A percentile compares a stretch with the other conserved stretches of the same genome.
phyloP scores from a whole-genome alignment of 108 stramenopile genomes.

The Seminavis robusta region DNA sequence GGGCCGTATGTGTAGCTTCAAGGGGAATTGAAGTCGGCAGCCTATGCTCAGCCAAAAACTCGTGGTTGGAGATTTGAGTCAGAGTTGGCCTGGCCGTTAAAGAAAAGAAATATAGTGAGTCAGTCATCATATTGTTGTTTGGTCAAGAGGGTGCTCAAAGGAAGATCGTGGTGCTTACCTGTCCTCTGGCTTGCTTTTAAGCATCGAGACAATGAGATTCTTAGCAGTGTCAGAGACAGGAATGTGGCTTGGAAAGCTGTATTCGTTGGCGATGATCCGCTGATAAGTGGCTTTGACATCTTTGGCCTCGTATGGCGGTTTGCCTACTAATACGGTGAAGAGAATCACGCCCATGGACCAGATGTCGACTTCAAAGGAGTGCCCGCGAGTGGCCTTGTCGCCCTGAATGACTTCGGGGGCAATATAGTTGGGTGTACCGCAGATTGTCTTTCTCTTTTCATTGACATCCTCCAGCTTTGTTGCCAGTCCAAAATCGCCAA shows the following conservation, averaged over 20 bases:
- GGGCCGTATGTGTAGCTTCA: slow-evolving; percentile 46
- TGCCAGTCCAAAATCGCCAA: slow-evolving; percentile 98
- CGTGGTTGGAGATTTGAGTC: slow-evolving; percentile 64
- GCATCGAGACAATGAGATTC: slow-evolving; percentile 82
- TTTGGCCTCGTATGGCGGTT: slow-evolving; percentile 96
- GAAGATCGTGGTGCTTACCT: slow-evolving; percentile 32
- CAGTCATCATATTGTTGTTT: no score
- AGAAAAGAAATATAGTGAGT: no score
- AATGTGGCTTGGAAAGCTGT: slow-evolving; percentile 81
- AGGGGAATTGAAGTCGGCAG: slow-evolving; percentile 68
- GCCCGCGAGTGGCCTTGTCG: slow-evolving; percentile 81
- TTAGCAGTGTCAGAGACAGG: slow-evolving; percentile 79
- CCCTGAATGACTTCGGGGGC: slow-evolving; percentile 97
- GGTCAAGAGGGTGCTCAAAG: no score
- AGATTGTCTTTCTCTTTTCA: slow-evolving; percentile 95
- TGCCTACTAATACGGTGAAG: slow-evolving; percentile 95
- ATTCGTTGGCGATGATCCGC: slow-evolving; percentile 92
- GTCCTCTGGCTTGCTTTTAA: slow-evolving; percentile 85
- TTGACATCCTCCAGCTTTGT: slow-evolving; percentile 75
- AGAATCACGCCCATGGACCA: slow-evolving; percentile 98
- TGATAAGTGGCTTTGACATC: slow-evolving; percentile 99
- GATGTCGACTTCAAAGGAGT: slow-evolving; percentile 96
- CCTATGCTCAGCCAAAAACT: slow-evolving; percentile 67
- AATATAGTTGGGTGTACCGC: slow-evolving; percentile 99
- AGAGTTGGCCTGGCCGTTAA: slow-evolving; percentile 88